phyloP scores from a whole-genome alignment of 2,329 filamentous ascomycete genomes.

The Botryotinia narcissicola region DNA sequence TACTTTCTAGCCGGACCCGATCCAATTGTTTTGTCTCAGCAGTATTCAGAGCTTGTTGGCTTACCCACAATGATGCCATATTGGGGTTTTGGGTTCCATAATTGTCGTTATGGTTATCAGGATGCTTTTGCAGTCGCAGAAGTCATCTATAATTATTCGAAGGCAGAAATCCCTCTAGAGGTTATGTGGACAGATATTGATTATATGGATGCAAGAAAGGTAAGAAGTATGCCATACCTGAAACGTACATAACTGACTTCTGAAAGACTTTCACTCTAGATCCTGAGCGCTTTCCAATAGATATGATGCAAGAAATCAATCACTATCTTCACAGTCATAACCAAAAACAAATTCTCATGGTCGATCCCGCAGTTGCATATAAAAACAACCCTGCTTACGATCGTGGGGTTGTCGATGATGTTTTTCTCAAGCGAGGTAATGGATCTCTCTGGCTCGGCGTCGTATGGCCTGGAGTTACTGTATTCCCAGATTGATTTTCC shows the following conservation, averaged over 20 bases:
- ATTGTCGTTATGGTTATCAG: slow-evolving; percentile 63
- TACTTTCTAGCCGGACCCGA: slow-evolving; percentile 62
- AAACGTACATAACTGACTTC: neutral
- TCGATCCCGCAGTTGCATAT: slow-evolving; percentile 64
- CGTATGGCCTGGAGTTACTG: slow-evolving; percentile 74
- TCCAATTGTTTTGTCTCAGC: slow-evolving; percentile 55
- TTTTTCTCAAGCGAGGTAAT: slow-evolving; percentile 57
- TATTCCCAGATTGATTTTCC: slow-evolving; percentile 76
- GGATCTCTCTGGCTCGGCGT: slow-evolving; percentile 60
- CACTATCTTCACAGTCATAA: slow-evolving; percentile 63
- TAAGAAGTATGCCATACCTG: slow-evolving; percentile 5
- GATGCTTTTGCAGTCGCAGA: slow-evolving; percentile 64
- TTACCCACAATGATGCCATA: slow-evolving; percentile 62
- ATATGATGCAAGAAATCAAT: slow-evolving; percentile 63
- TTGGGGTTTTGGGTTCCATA: slow-evolving; percentile 61
- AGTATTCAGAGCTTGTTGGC: slow-evolving; percentile 58
- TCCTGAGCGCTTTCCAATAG: slow-evolving; percentile 59
- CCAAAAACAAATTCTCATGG: slow-evolving; percentile 75
- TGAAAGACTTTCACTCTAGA: slow-evolving; percentile 60
- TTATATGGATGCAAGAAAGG: slow-evolving; percentile 55
- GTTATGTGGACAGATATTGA: slow-evolving; percentile 68
- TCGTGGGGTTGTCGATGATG: slow-evolving; percentile 48
- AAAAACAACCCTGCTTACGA: slow-evolving; percentile 52
- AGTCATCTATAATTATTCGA: slow-evolving; percentile 65
- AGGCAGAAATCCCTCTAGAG: slow-evolving; percentile 64